Percentiles rank a stretch among this genome's conserved stretches.
phyloP scores from a whole-genome alignment of 495 filamentous ascomycete genomes.

The Aspergillus hancockii region DNA sequence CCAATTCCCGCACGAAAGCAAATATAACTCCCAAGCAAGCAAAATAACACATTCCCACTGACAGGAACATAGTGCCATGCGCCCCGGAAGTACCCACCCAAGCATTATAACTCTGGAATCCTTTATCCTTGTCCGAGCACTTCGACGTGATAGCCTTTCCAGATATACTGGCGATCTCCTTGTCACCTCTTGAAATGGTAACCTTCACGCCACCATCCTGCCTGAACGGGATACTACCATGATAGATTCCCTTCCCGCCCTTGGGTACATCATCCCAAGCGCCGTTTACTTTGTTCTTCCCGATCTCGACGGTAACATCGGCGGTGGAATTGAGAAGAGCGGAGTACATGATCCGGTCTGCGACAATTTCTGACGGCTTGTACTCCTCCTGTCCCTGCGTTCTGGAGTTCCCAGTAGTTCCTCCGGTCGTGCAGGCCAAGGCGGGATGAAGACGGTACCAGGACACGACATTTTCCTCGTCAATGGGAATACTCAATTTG shows the following conservation, averaged over 20 bases:
- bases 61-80: background rate
- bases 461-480: conserved; percentile 49
- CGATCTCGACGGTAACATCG: conserved; percentile 50
- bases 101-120: conserved; percentile 49
- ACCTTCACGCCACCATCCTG: conserved; percentile 50
- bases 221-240: conserved; percentile 47
- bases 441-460: conserved; percentile 59
- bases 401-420: conserved; percentile 36
- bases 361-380: conserved; percentile 12
- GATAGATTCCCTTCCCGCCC: conserved; percentile 47
- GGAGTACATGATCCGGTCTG: conserved; percentile 37
- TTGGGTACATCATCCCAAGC: conserved; percentile 31
- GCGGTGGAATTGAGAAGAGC: conserved; percentile 20
- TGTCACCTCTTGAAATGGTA: conserved; percentile 38
- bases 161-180: conserved; percentile 15
- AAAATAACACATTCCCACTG: background rate
- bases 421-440: conserved; percentile 28
- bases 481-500: conserved; percentile 29
- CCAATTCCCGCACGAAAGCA: background rate
- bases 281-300: conserved; percentile 31
- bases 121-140: conserved; percentile 35
- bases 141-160: conserved; percentile 48
- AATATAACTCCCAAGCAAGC: background rate
- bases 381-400: conserved; percentile 22
- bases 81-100: conserved; percentile 28